Conservation (phyloP, 163 green algal species). For the Prototheca cutis region DNA sequence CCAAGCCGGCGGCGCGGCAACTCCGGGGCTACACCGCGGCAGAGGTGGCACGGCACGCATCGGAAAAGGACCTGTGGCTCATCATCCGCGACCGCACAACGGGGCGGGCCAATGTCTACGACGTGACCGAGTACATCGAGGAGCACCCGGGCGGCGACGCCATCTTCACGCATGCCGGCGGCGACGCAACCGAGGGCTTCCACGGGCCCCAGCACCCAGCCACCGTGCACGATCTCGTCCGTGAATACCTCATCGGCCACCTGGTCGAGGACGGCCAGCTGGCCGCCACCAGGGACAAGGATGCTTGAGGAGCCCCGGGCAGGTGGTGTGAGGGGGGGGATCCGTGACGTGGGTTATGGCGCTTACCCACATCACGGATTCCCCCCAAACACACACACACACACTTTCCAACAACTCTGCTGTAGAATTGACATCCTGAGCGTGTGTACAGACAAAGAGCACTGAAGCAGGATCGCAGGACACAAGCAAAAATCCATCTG, state of each 20-base stretch:
- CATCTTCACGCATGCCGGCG: constrained; percentile 81
- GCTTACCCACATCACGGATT: too few relatives aligned
- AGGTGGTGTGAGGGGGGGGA: too few relatives aligned
- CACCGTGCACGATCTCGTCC: constrained; percentile 20
- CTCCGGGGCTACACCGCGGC: constrained; percentile 37
- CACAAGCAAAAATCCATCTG: too few relatives aligned
- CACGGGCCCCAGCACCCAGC: constrained; percentile 67
- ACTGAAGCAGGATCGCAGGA: too few relatives aligned
- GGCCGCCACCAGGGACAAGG: too few relatives aligned
- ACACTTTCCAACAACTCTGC: too few relatives aligned
- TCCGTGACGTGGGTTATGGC: too few relatives aligned
- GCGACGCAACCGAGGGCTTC: constrained; percentile 79
- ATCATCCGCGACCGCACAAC: constrained; percentile 41
- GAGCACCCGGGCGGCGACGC: constrained; percentile 86
- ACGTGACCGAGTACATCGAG: constrained; percentile 84
- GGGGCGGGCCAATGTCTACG: constrained; percentile 55
- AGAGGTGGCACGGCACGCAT: constrained; percentile 67
- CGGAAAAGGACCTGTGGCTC: constrained; percentile 69
- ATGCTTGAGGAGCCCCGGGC: too few relatives aligned
- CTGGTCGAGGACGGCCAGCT: constrained; percentile 4
- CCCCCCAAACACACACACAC: too few relatives aligned
- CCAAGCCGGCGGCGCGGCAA: background rate
- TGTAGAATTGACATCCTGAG: too few relatives aligned
- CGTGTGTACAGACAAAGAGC: too few relatives aligned
- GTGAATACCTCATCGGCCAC: constrained; percentile 28